Conservation (phyloP, 2,329 filamentous ascomycete species). For the Diaporthe velutina region DNA sequence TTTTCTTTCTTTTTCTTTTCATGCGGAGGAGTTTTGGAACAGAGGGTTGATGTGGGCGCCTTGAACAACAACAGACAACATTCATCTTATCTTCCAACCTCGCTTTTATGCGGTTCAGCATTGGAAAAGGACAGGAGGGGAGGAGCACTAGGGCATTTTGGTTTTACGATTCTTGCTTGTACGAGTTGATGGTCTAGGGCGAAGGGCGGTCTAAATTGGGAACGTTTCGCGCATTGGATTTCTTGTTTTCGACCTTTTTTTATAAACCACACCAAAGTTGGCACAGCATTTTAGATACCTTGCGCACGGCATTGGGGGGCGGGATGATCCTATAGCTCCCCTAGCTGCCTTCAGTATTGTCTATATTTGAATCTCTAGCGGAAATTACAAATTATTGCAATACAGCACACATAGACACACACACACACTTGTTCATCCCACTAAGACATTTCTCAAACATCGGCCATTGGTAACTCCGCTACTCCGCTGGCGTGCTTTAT, state of each 20-base stretch:
- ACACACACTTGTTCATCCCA: conserved; percentile 1
- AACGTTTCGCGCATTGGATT: conserved; percentile 11
- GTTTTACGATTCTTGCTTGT: conserved; percentile 20
- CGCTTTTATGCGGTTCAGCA: conserved; percentile 20
- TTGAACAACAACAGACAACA: conserved; percentile 17
- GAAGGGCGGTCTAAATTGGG: conserved; percentile 24
- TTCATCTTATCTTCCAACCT: conserved; percentile 15
- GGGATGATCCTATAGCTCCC: conserved; percentile 2
- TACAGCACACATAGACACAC: background rate
- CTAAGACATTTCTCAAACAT: background rate
- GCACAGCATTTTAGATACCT: conserved; percentile 31
- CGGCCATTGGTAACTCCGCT: conserved; percentile 26
- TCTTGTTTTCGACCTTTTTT: background rate
- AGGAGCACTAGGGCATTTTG: conserved; percentile 28
- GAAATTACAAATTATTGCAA: conserved; percentile 26
- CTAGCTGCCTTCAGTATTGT: conserved; percentile 23
- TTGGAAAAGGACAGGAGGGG: conserved; percentile 18
- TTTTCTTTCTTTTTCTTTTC: background rate
- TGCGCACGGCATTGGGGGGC: conserved; percentile 2
- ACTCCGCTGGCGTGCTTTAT: conserved; percentile 15
- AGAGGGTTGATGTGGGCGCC: background rate
- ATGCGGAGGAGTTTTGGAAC: conserved; percentile 30
- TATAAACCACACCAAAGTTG: conserved; percentile 30
- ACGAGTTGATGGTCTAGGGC: conserved; percentile 20
- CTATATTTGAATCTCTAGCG: conserved; percentile 28